Percentiles rank a stretch among this genome's conserved stretches.
phyloP scores from a whole-genome alignment of 2,329 filamentous ascomycete genomes.

The Colletotrichum tropicicola region DNA sequence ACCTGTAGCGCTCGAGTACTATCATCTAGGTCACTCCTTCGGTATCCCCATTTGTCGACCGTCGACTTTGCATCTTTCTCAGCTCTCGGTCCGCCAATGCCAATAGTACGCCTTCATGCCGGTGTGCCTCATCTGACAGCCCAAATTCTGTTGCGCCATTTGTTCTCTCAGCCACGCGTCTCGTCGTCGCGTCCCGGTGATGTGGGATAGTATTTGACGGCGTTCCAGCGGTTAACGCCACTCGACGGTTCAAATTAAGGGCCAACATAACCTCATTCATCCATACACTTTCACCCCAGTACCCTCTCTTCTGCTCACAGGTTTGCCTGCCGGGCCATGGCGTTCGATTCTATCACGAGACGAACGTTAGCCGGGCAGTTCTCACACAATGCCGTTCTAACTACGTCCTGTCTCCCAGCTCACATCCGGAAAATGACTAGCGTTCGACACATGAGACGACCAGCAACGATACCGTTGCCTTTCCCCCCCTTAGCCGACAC shows the following conservation, averaged over 20 bases:
- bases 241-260: background rate
- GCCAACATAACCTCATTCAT: background rate
- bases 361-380: no score
- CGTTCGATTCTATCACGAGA: no score
- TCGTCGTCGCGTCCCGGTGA: background rate
- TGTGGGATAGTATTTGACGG: background rate
- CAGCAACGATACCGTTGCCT: background rate
- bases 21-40: no score
- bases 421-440: background rate
- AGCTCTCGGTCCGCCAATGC: background rate
- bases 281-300: background rate
- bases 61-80: background rate
- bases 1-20: no score
- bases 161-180: background rate
- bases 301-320: no score
- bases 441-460: background rate
- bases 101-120: background rate
- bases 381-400: no score
- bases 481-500: background rate
- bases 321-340: no score
- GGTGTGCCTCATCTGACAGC: background rate
- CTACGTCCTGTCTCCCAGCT: background rate
- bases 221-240: constrained; percentile 8
- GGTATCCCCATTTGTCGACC: no score
- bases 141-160: background rate